These are phyloP conservation scores for Strobilomyces dryophilus DNA, from an alignment of 768 basidiomycete species.

Conservation along the genomic window DNA sequence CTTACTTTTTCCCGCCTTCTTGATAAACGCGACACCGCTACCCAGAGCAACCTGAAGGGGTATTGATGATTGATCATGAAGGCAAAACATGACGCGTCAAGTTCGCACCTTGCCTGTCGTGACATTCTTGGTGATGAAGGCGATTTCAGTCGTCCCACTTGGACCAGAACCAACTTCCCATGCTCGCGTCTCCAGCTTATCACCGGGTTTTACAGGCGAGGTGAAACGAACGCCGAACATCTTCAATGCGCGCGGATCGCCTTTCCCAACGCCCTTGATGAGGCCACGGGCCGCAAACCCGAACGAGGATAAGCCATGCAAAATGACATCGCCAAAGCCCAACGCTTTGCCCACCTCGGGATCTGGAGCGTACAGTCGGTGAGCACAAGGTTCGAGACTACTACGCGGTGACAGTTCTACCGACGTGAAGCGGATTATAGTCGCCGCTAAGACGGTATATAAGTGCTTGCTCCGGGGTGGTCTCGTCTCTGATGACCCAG, in stretches of 20 bases:
- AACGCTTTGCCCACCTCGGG: conserved; percentile 65
- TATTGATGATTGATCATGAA: not conserved
- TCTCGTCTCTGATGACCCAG: conserved; percentile 58
- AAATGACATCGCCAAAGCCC: conserved; percentile 81
- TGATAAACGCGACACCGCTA: conserved; percentile 60
- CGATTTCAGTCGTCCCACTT: conserved; percentile 52
- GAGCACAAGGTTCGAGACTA: not conserved
- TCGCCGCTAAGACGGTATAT: conserved; percentile 74
- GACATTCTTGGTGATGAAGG: conserved; percentile 59
- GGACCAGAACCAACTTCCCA: conserved; percentile 75
- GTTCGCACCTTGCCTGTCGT: conserved; percentile 48
- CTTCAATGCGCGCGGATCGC: conserved; percentile 58
- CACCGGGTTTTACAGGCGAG: conserved; percentile 78
- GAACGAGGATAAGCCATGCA: conserved; percentile 80
- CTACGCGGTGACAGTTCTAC: conserved; percentile 30
- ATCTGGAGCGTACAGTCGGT: conserved; percentile 39
- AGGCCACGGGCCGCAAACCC: conserved; percentile 80
- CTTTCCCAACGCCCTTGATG: conserved; percentile 56
- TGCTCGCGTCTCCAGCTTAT: conserved; percentile 69
- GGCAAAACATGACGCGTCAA: not conserved
- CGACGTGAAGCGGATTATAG: conserved; percentile 76
- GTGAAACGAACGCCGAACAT: conserved; percentile 77
- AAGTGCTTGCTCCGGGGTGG: conserved; percentile 62
- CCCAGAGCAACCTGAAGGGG: conserved; percentile 47
- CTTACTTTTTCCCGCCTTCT: conserved; percentile 46